Evolutionary conservation across 768 basidiomycete genomes (phyloP).

Genomic region (Trametes cingulata): DNA sequence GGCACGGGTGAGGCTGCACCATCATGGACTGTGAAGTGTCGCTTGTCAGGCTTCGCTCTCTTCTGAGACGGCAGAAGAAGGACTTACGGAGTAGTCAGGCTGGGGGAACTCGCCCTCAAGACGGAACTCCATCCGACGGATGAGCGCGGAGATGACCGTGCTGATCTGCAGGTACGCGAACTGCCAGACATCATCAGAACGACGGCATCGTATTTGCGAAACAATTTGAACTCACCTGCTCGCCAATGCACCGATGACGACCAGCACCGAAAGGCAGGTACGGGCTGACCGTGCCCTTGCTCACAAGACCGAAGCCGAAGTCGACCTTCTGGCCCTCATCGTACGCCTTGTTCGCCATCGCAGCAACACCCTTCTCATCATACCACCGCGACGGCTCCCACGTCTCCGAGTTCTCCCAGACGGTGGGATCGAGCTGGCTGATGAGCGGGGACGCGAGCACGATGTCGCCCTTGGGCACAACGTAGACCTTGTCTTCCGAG

Average conservation of each 20-base stretch:
- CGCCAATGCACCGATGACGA: constrained; percentile 92
- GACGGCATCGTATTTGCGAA: too few relatives aligned
- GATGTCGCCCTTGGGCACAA: constrained; percentile 88
- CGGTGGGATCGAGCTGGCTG: constrained; percentile 78
- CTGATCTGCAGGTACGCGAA: constrained; percentile 96
- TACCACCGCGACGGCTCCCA: constrained; percentile 90
- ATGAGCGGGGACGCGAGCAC: constrained; percentile 89
- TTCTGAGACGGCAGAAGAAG: background rate
- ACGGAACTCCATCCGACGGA: constrained; percentile 74
- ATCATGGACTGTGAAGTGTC: constrained; percentile 77
- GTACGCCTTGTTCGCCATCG: constrained; percentile 75
- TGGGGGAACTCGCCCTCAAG: constrained; percentile 70
- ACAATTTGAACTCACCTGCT: constrained; percentile 47
- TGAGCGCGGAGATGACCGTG: constrained; percentile 73
- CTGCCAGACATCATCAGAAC: constrained; percentile 36
- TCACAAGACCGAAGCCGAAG: constrained; percentile 93
- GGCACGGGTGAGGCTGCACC: constrained; percentile 74
- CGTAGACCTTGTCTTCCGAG: constrained; percentile 68
- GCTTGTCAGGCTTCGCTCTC: background rate
- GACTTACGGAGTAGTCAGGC: constrained; percentile 87
- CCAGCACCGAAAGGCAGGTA: constrained; percentile 99
- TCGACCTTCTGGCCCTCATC: constrained; percentile 88
- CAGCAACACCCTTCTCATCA: constrained; percentile 80
- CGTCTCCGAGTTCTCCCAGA: constrained; percentile 71
- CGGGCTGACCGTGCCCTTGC: constrained; percentile 93